Evolutionary conservation across 345 rosid species (phyloP).

Genomic region (Acer negundo): DNA sequence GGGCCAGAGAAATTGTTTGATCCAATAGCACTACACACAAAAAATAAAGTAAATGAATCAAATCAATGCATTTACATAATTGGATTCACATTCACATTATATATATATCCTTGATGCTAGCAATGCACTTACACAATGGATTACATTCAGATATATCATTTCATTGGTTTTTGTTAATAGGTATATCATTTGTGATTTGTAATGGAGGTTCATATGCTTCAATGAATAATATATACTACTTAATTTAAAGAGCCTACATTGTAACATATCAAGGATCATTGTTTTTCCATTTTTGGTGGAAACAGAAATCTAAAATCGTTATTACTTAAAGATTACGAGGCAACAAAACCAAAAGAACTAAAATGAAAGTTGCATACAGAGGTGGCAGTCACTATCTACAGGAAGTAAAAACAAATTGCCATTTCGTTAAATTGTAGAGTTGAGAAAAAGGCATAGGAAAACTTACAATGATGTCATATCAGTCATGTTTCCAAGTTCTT

Average conservation of each 20-base stretch:
- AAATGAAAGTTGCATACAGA: neutral
- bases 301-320: too few relatives aligned
- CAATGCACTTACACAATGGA: neutral
- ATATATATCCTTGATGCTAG: neutral
- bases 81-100: too few relatives aligned
- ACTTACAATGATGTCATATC: conserved; percentile 55
- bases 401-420: neutral
- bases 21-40: neutral
- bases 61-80: neutral
- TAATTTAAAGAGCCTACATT: too few relatives aligned
- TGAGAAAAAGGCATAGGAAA: neutral
- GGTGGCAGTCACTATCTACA: neutral
- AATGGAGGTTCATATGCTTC: too few relatives aligned
- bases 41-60: neutral
- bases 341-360: neutral
- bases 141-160: too few relatives aligned
- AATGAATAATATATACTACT: too few relatives aligned
- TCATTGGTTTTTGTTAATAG: too few relatives aligned
- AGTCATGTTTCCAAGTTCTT: conserved; percentile 62
- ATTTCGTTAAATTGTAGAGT: neutral
- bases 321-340: neutral
- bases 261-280: too few relatives aligned
- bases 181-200: too few relatives aligned
- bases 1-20: neutral
- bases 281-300: too few relatives aligned